Base-by-base conservation (phyloP, 768 basidiomycete species). In the Xerocomus potaroensis region DNA sequence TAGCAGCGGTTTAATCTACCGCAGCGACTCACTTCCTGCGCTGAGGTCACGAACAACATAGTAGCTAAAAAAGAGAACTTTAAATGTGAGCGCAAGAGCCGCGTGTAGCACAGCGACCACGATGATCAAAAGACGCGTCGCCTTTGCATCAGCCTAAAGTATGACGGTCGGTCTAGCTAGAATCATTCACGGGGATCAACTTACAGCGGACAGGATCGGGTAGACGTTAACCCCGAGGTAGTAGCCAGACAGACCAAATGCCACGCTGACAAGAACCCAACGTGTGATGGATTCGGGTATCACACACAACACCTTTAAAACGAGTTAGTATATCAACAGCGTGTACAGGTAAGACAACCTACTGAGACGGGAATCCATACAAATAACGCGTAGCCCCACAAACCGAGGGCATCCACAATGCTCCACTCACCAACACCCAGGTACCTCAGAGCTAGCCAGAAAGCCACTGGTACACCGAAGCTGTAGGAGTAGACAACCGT, bases 341-440 rank as follows among this genome's bases (percentile, higher is more conserved):
- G 2, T 23, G 22, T 4, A 8, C 37, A 45, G 21, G 24, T 12
- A 34, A 24, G 30, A 50, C 19, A 39, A 70, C 84, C 50, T 47
- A 91, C 88, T 31, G 91, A 78, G 33, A 90, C 84, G 9, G 91
- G 87, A 50, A 93, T 90, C 91, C 91, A 92, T 3, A 88, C 79
- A 50, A 91, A 91, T 59, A 84, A 79, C 9, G 72, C 80, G 61
- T 91, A 91, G 0, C 87, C 87, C 85, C 87, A 91, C 9, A 90
- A 66, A 11, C 85, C 77, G 18, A 91, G 65, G 0, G 87, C 86
- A 62, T 97, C 93, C 4, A 88, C 79, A 3, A 95, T 72, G 38
- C 85, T 82, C 86, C 95, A 96, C 57, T 92, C 91, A 2, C 87
- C 84, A 0, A 93, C 84, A 5, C 91, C 92, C 8, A 93, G 58